phyloP scores from a whole-genome alignment of 1,139 yeast species.

The Taiozyma sp. region DNA sequence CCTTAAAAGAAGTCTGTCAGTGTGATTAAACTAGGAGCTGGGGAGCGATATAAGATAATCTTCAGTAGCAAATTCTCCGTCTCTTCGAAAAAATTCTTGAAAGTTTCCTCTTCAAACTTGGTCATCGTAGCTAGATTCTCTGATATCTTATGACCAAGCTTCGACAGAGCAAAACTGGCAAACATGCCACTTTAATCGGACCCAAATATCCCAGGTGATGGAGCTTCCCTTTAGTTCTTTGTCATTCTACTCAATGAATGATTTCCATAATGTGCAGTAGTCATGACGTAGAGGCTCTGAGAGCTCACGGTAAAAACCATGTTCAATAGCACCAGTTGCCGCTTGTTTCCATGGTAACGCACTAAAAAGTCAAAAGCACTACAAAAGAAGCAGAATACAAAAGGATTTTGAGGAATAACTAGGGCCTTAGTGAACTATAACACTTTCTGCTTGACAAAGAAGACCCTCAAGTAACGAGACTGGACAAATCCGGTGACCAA shows the following conservation, averaged over 20 bases:
- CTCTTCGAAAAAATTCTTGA: too few relatives aligned
- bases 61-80: too few relatives aligned
- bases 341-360: constrained; percentile 40
- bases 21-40: too few relatives aligned
- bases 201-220: constrained; percentile 63
- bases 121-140: constrained; percentile 24
- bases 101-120: constrained; percentile 33
- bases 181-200: constrained; percentile 51
- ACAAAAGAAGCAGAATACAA: not conserved
- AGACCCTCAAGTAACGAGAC: constrained; percentile 50
- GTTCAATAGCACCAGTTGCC: constrained; percentile 70
- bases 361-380: constrained; percentile 40
- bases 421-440: constrained; percentile 28
- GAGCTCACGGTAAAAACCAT: constrained; percentile 63
- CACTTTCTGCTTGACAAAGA: constrained; percentile 60
- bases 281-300: constrained; percentile 46
- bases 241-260: constrained; percentile 49
- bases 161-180: constrained; percentile 53
- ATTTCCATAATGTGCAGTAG: constrained; percentile 62
- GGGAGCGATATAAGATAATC: too few relatives aligned
- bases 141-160: constrained; percentile 33
- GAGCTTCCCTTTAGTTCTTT: constrained; percentile 47
- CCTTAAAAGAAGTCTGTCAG: too few relatives aligned
- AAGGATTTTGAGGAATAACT: not conserved
- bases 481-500: constrained; percentile 56